A percentile compares a stretch with the other conserved stretches of the same genome.
Evolutionary conservation across 2,329 filamentous ascomycete genomes (phyloP).

Genomic region (Alternaria atra): DNA sequence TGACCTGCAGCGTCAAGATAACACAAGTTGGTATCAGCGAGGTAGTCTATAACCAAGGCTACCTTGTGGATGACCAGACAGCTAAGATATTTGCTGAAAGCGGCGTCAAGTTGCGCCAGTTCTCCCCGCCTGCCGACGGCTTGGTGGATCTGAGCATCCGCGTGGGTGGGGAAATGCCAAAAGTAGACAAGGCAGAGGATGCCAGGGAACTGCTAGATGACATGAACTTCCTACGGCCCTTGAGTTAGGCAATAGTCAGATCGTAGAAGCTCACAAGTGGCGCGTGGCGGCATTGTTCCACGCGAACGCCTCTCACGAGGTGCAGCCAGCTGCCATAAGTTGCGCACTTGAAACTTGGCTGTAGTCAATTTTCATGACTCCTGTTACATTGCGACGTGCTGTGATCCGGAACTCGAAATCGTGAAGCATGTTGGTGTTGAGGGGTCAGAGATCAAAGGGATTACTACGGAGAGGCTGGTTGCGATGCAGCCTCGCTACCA

Average conservation of each 20-base stretch:
- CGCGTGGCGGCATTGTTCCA: background rate
- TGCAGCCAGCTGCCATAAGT: background rate
- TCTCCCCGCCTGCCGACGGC: constrained; percentile 66
- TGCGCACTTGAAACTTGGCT: background rate
- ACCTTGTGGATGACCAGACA: constrained; percentile 88
- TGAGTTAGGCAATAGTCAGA: background rate
- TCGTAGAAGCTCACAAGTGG: background rate
- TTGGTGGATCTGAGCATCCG: constrained; percentile 42
- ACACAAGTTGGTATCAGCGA: constrained; percentile 94
- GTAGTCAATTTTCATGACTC: background rate
- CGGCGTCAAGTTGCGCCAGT: constrained; percentile 86
- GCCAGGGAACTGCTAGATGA: constrained; percentile 34
- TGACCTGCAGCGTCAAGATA: constrained; percentile 99
- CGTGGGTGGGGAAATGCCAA: background rate
- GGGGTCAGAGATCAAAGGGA: background rate
- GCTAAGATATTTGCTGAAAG: constrained; percentile 84
- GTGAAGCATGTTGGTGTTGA: background rate
- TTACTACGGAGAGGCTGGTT: background rate
- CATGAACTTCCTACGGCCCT: constrained; percentile 35
- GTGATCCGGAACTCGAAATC: background rate
- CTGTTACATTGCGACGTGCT: background rate
- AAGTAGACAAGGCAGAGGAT: constrained; percentile 21
- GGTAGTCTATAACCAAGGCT: constrained; percentile 92
- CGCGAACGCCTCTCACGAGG: background rate
- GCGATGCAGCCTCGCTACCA: constrained; percentile 5